Evolutionary conservation across 1,284 basidiomycete species (phyloP).

Genomic region (Lentinus polychrous): DNA sequence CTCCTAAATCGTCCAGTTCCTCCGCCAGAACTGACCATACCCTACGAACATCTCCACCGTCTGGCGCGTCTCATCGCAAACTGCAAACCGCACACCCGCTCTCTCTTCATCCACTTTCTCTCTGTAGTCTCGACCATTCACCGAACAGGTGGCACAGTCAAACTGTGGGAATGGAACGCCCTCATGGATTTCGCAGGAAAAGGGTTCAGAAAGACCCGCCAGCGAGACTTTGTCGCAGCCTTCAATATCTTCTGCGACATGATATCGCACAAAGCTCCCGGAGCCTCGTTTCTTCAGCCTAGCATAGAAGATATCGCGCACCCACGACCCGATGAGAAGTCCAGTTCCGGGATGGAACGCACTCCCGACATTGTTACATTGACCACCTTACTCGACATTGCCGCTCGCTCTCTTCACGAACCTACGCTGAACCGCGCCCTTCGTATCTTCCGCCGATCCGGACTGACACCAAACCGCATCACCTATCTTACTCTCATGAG

Average conservation of each 20-base stretch:
- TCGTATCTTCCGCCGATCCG: constrained; percentile 44
- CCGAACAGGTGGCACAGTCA: constrained; percentile 41
- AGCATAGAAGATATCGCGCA: neutral
- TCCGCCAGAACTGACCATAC: constrained; percentile 14
- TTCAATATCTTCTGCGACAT: constrained; percentile 56
- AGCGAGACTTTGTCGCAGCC: constrained; percentile 53
- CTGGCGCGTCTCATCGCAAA: constrained; percentile 48
- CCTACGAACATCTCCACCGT: constrained; percentile 45
- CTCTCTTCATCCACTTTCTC: constrained; percentile 53
- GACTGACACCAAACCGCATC: constrained; percentile 47
- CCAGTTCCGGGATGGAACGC: neutral
- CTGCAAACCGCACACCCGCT: constrained; percentile 47
- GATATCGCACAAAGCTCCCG: constrained; percentile 37
- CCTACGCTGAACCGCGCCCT: constrained; percentile 44
- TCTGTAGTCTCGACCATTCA: constrained; percentile 54
- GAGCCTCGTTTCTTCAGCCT: constrained; percentile 14
- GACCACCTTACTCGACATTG: constrained; percentile 59
- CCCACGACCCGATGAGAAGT: constrained; percentile 1
- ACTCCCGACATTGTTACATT: constrained; percentile 62
- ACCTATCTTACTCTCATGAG: constrained; percentile 54
- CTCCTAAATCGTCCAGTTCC: constrained; percentile 28
- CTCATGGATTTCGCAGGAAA: constrained; percentile 63
- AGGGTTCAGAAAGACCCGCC: constrained; percentile 50
- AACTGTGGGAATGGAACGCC: constrained; percentile 65
- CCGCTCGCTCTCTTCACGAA: constrained; percentile 41